Conservation (phyloP, 75 land plant species). For the Pinus albicaulis region DNA sequence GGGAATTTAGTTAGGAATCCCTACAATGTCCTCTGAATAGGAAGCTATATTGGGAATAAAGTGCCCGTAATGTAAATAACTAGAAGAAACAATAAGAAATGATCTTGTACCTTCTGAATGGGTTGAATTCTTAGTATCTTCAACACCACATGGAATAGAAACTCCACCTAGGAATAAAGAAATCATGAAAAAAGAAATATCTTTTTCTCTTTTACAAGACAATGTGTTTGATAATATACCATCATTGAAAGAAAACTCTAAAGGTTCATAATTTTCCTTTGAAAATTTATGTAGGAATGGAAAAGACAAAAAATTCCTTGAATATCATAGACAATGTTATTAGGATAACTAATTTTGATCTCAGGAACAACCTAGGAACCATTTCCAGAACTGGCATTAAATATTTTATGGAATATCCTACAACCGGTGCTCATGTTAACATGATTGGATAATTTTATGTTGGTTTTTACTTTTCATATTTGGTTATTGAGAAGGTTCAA, state of each 20-base stretch:
- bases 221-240: not conserved
- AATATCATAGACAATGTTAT: too few species aligned
- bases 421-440: too few species aligned
- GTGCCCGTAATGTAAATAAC: too few species aligned
- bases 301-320: not conserved
- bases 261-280: not conserved
- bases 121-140: not conserved
- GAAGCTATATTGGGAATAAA: not conserved
- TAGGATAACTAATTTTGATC: too few species aligned
- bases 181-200: not conserved
- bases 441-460: too few species aligned
- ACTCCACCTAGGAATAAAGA: not conserved
- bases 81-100: not conserved
- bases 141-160: not conserved
- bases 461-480: too few species aligned
- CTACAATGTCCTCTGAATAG: not conserved
- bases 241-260: not conserved
- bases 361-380: too few species aligned
- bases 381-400: too few species aligned
- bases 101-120: not conserved
- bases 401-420: too few species aligned
- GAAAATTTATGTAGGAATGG: constrained; percentile 14
- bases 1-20: not conserved
- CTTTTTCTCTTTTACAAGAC: not conserved
- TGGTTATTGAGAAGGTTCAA: too few species aligned